Evolutionary conservation across 2,329 filamentous ascomycete genomes (phyloP), one percentile per base, ranked within the genome.

Genomic region (Ambrosiella xylebori): DNA sequence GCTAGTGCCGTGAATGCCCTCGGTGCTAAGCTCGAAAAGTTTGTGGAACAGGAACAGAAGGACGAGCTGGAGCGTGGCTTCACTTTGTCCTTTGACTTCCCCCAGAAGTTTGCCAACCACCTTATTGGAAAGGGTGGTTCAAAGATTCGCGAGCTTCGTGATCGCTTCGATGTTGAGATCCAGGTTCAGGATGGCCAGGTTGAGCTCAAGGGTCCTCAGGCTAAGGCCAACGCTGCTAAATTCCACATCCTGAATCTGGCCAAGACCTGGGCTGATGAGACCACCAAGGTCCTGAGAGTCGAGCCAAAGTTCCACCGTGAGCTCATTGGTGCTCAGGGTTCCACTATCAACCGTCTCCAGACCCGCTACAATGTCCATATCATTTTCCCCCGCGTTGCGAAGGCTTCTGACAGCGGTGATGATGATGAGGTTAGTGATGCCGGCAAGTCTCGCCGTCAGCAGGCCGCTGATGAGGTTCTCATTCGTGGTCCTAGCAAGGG

Each of bases 31-130:
- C 81, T 95, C 57, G 71, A 79, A 60, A 80, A 80, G 6, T 97
- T 95, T 66, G 76, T 97, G 19, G 83, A 85, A 66, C 85, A 94
- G 67, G 89, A 95, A 70, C 86, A 90, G 73, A 80, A 88, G 68
- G 90, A 97, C 61, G 91, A 97, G 70, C 86, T 93, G 67, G 91
- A 97, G 71, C 86, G 91, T 61, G 89, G 88, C 50, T 94, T 90
- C 71, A 89, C 82, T 1, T 74, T 87, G 60, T 81, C 79, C 35
- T 97, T 97, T 64, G 88, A 95, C 62, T 98, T 95, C 73, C 91
- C 91, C 7, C 87, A 95, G 68, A 94, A 95, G 71, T 94, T 82
- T 67, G 89, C 90, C 62, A 95, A 95, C 69, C 85, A 95, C 68
- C 78, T 85, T 1, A 83, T 84, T 65, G 82, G 82, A 57, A 84